Conservation (phyloP, 1,284 basidiomycete genomes). For the Ustilago loliicola region DNA sequence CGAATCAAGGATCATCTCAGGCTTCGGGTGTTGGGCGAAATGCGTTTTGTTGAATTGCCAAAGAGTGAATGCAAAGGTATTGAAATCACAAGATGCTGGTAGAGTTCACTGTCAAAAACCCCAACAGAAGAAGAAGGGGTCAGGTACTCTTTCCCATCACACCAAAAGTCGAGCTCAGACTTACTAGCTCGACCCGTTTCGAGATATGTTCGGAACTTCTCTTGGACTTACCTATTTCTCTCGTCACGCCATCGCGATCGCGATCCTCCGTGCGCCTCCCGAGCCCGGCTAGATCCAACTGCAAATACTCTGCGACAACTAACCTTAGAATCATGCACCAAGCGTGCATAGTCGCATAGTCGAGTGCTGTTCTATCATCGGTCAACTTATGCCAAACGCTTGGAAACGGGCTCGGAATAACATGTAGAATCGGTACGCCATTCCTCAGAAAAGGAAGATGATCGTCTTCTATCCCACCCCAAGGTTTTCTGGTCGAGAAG, state of each 20-base stretch:
- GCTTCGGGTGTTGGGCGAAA: too few relatives aligned
- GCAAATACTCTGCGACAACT: conserved; percentile 90
- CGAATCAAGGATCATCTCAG: too few relatives aligned
- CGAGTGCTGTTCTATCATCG: conserved; percentile 90
- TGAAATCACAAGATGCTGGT: not conserved
- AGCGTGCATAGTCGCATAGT: conserved; percentile 83
- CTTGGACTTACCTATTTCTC: not conserved
- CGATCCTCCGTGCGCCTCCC: not conserved
- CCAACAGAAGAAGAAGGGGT: not conserved
- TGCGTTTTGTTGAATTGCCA: too few relatives aligned
- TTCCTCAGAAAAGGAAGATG: conserved; percentile 88
- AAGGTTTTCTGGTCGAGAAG: conserved; percentile 63
- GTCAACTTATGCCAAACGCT: conserved; percentile 89
- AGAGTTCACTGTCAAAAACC: not conserved
- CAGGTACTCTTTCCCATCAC: too few relatives aligned
- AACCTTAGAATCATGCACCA: conserved; percentile 89
- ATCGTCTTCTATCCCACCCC: conserved; percentile 88
- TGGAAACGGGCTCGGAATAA: conserved; percentile 92
- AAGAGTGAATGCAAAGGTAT: not conserved
- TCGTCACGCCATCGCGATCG: not conserved
- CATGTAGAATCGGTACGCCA: conserved; percentile 90
- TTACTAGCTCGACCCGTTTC: conserved; percentile 50
- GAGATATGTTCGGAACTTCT: too few relatives aligned
- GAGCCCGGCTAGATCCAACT: conserved; percentile 72
- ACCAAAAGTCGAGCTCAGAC: conserved; percentile 3